These are phyloP conservation scores for Litsea cubeba DNA, from an alignment of 164 flowering plant species.

Conservation along the genomic window DNA sequence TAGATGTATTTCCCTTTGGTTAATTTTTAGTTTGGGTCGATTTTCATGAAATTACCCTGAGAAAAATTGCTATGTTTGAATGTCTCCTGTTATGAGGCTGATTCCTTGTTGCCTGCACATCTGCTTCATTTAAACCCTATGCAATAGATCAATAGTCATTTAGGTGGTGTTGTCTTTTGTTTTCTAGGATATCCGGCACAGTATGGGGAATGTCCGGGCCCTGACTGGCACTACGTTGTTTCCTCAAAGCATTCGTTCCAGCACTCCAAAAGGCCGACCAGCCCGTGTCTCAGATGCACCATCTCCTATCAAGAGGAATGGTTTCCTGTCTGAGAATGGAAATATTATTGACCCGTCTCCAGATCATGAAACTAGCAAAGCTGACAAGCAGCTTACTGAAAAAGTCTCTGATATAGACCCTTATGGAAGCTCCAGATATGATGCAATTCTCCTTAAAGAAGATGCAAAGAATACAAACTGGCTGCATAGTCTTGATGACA, in stretches of 20 bases:
- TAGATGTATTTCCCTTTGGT: too few relatives aligned
- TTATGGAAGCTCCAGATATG: conserved; percentile 87
- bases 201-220: conserved; percentile 50
- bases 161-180: neutral
- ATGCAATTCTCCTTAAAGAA: conserved; percentile 75
- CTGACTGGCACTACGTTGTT: conserved; percentile 58
- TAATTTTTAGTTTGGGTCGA: too few relatives aligned
- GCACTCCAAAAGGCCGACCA: conserved; percentile 40
- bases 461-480: conserved; percentile 83
- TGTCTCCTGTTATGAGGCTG: too few relatives aligned
- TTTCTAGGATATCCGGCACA: conserved; percentile 67
- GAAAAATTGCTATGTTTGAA: too few relatives aligned
- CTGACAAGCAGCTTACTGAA: conserved; percentile 29
- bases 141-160: too few relatives aligned
- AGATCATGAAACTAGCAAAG: conserved; percentile 26
- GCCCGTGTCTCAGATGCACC: conserved; percentile 28
- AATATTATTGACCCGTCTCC: conserved; percentile 16
- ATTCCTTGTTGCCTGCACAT: too few relatives aligned
- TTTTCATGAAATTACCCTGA: too few relatives aligned
- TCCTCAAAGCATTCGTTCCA: conserved; percentile 87
- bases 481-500: conserved; percentile 75
- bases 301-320: conserved; percentile 34
- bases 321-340: conserved; percentile 40
- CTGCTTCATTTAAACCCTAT: too few relatives aligned
- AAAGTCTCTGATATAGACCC: conserved; percentile 52